Evolutionary conservation across 805 yeast species (phyloP), one percentile per base, ranked within the genome.

Genomic region (Phaffomyces antillensis): DNA sequence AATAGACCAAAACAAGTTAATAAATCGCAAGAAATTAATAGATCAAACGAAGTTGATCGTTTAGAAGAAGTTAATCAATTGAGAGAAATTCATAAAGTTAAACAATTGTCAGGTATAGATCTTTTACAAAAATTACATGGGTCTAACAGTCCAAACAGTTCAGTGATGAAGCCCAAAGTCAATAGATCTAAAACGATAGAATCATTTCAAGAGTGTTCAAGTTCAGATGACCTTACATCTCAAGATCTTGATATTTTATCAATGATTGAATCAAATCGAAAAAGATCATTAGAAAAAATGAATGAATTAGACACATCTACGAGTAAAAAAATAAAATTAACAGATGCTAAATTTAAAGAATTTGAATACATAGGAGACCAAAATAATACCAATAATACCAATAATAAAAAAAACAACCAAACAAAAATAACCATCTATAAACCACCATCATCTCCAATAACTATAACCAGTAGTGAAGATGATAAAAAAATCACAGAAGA

Each of bases 51-150:
- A 25, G 30, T 11, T 31, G 18, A 25, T 28, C 25, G 20, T 26
- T 26, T 17, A 34, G 34, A 18, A 17, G 41, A 17, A 37, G 20
- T 23, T 25, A 23, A 30, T 32, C 28, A 25, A 37, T 13, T 9
- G 15, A 11, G 15, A 32, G 13, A 18, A 16, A 32, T 32, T 32
- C 20, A 7, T 28, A 28, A 28, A 28, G 5, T n/a, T 18, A 32
- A 40, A 38, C 20, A 4, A 20, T 7, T 42, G 5, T 39, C 47
- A 10, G 51, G 50, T 2, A 36, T 39, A 15, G 36, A 39, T 24
- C 43, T 48, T 20, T 42, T 51, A 41, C 40, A 44, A 17, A 41
- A 32, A 25, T 30, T 49, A 24, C 52, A 49, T 34, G 31, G 36
- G 2, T 41, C 31, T 20, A 25, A 18, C 11, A 30, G 10, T 11